Percentiles rank a stretch among this genome's conserved stretches.
These are phyloP conservation scores for Petunia axillaris DNA, from an alignment of 257 asterid genomes.

Conservation along the genomic window DNA sequence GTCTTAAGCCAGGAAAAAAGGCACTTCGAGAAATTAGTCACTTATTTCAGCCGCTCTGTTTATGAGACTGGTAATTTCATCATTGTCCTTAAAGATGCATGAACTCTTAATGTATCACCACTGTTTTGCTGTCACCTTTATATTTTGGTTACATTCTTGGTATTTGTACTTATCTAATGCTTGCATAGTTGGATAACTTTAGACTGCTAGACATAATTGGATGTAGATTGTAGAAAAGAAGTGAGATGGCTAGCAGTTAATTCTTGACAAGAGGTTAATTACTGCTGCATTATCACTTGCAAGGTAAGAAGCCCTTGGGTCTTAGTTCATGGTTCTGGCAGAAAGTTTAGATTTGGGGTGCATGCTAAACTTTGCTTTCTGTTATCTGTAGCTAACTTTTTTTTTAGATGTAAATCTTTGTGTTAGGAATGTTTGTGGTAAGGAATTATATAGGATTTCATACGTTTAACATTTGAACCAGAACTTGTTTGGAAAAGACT, in stretches of 20 bases:
- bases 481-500: too few species aligned
- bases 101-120: neutral
- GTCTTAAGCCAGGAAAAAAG: constrained; percentile 68
- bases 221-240: neutral
- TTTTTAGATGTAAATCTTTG: neutral
- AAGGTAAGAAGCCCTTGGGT: neutral
- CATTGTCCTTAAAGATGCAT: neutral
- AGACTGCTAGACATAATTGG: neutral
- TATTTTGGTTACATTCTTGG: neutral
- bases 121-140: neutral
- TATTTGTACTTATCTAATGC: neutral
- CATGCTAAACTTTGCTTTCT: neutral
- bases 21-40: constrained; percentile 87
- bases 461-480: too few species aligned
- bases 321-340: constrained; percentile 4
- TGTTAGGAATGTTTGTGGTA: too few species aligned
- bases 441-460: too few species aligned
- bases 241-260: neutral
- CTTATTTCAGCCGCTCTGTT: constrained; percentile 90
- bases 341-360: neutral
- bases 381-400: neutral
- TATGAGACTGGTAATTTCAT: constrained; percentile 56
- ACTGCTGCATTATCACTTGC: neutral
- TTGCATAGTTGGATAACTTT: neutral
- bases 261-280: neutral